Base-by-base conservation (phyloP, 345 rosid species). In the Stellera chamaejasme region DNA sequence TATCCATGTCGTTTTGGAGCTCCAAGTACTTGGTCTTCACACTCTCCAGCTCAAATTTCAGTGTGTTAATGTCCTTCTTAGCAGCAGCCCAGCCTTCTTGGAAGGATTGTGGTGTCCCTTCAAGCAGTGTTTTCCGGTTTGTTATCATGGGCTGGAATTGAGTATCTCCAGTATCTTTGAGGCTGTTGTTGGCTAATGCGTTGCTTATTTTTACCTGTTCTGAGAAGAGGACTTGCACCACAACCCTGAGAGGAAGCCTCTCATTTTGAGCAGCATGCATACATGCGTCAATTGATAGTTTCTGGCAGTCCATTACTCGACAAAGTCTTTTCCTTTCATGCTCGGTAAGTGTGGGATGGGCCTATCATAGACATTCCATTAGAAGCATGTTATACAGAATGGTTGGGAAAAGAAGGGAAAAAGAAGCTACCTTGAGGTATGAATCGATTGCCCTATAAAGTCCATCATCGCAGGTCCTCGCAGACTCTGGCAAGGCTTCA, bases 221-320 rank as follows among this genome's bases (percentile, higher is more conserved):
- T 0, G 97, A 88, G 80, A 93, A 93, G 46, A 93, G 91, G 12
- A 93, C 97, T 67, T 89, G 99, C 45, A 93, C 91, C 44, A 93
- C 99, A 3, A 93, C 89, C 55, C 99, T 59, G 1, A 93, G 59
- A 1, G 99, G 99, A 7, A 93, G 87, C 64, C 97, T 56, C 71
- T 93, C 99, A 59, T 93, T 93, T 59, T 88, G 99, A 1, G 99
- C 99, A 2, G 94, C 99, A 14, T 93, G 99, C 94, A 86, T 79
- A 61, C 99, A 86, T 1, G 99, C 99, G 45, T 93, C 99, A 45
- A 93, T 81, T 2, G 99, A 93, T 52, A 93, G 94, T 64, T 93
- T 93, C 67, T 89, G 99, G 72, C 97, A 88, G 70, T 93, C 96
- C 97, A 93, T 86, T 16, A 93, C 87, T 5, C 99, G 78, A 66